Conservation (phyloP, 2,329 filamentous ascomycete genomes). For the Phaeoacremonium minimum region DNA sequence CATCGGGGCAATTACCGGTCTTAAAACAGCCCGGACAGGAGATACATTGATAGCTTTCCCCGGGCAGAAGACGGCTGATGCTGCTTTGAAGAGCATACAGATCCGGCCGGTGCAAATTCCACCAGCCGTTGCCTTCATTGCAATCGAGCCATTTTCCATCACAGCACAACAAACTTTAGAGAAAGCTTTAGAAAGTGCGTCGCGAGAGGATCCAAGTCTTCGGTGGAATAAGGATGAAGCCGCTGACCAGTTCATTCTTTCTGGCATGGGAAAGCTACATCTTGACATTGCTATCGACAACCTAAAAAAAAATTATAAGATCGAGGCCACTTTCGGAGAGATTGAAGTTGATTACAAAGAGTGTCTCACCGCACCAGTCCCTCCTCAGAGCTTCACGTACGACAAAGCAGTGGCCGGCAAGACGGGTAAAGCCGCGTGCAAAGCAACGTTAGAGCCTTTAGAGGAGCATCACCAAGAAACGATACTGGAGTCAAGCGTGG, state of each 20-base stretch:
- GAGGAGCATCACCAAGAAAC: constrained; percentile 26
- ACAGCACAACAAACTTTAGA: constrained; percentile 74
- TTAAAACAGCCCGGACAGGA: constrained; percentile 88
- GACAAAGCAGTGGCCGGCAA: constrained; percentile 80
- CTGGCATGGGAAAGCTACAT: constrained; percentile 95
- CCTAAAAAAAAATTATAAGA: constrained; percentile 84
- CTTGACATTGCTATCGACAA: constrained; percentile 89
- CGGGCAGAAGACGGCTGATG: constrained; percentile 57
- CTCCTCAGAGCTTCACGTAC: constrained; percentile 58
- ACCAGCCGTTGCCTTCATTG: constrained; percentile 94
- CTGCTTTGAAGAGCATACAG: constrained; percentile 69
- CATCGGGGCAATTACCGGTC: constrained; percentile 87
- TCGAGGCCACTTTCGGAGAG: constrained; percentile 77
- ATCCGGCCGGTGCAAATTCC: constrained; percentile 85
- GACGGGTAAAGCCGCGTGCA: constrained; percentile 72
- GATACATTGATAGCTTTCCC: constrained; percentile 82
- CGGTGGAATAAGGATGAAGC: constrained; percentile 82
- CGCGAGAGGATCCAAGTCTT: constrained; percentile 89
- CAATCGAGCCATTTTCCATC: constrained; percentile 66
- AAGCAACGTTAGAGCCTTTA: constrained; percentile 61
- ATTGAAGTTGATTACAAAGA: constrained; percentile 97
- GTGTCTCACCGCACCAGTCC: constrained; percentile 57
- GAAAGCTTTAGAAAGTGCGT: constrained; percentile 69
- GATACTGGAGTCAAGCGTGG: constrained; percentile 35
- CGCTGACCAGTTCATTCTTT: constrained; percentile 86